Conservation (phyloP, 2,329 filamentous ascomycete species). For the Lomentospora prolificans region DNA sequence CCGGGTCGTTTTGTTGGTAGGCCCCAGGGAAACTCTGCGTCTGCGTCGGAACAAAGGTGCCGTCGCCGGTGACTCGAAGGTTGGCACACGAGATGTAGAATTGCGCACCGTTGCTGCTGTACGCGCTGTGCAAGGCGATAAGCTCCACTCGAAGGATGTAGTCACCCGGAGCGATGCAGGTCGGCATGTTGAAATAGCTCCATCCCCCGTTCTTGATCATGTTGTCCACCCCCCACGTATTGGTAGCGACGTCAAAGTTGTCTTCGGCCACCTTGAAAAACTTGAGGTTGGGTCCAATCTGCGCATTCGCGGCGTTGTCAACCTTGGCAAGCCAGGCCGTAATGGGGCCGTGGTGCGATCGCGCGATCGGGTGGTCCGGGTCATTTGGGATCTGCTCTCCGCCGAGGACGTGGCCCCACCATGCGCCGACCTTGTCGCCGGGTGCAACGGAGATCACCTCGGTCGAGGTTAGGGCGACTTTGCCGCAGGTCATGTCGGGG, state of each 20-base stretch:
- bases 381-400: constrained; percentile 39
- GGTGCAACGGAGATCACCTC: constrained; percentile 37
- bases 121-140: constrained; percentile 35
- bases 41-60: constrained; percentile 30
- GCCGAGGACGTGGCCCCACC: constrained; percentile 44
- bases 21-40: constrained; percentile 37
- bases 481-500: constrained; percentile 40
- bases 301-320: constrained; percentile 34
- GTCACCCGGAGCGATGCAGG: constrained; percentile 40
- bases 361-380: constrained; percentile 42
- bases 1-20: constrained; percentile 32
- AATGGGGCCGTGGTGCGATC: constrained; percentile 44
- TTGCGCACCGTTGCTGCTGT: constrained; percentile 34
- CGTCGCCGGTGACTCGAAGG: constrained; percentile 42
- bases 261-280: constrained; percentile 50
- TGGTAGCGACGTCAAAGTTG: constrained; percentile 30
- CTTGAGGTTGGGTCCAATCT: constrained; percentile 21
- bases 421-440: constrained; percentile 41
- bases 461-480: constrained; percentile 27
- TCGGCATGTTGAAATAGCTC: constrained; percentile 38
- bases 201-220: constrained; percentile 33
- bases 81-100: constrained; percentile 47
- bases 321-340: constrained; percentile 45
- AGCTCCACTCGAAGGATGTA: constrained; percentile 47
- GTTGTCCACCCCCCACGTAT: constrained; percentile 39